Percentiles rank a stretch among this genome's conserved stretches.
These are phyloP conservation scores for Tricholoma furcatifolium DNA, from an alignment of 768 basidiomycete genomes.

Conservation along the genomic window DNA sequence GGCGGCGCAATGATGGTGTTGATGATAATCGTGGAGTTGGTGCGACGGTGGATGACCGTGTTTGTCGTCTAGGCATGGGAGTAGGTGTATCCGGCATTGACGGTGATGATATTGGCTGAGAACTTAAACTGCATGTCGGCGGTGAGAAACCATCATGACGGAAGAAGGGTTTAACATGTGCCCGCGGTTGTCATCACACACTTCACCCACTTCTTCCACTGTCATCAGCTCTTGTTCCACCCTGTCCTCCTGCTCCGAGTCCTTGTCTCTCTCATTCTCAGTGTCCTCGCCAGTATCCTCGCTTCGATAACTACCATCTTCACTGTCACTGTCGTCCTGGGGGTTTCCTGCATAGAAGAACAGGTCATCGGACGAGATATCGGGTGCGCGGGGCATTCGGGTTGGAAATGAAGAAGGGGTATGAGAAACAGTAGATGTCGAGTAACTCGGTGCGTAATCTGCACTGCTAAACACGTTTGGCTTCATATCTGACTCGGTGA, in stretches of 20 bases:
- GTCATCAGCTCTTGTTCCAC: not conserved
- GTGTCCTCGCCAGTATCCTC: not conserved
- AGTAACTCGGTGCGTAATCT: not conserved
- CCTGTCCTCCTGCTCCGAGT: not conserved
- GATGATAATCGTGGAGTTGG: no score
- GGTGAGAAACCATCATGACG: no score
- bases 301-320: not conserved
- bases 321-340: constrained; percentile 8
- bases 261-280: not conserved
- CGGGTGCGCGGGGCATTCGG: not conserved
- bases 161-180: no score
- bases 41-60: no score
- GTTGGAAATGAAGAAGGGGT: not conserved
- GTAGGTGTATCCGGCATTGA: no score
- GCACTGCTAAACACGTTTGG: not conserved
- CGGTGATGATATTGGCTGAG: no score
- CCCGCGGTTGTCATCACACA: no score
- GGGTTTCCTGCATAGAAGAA: not conserved
- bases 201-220: no score
- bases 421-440: not conserved
- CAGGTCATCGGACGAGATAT: not conserved
- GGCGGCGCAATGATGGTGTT: no score
- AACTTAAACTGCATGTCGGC: no score
- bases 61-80: no score
- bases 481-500: constrained; percentile 1